These are phyloP conservation scores for Tylopilus sp. DNA, from an alignment of 768 basidiomycete species.

Conservation along the genomic window DNA sequence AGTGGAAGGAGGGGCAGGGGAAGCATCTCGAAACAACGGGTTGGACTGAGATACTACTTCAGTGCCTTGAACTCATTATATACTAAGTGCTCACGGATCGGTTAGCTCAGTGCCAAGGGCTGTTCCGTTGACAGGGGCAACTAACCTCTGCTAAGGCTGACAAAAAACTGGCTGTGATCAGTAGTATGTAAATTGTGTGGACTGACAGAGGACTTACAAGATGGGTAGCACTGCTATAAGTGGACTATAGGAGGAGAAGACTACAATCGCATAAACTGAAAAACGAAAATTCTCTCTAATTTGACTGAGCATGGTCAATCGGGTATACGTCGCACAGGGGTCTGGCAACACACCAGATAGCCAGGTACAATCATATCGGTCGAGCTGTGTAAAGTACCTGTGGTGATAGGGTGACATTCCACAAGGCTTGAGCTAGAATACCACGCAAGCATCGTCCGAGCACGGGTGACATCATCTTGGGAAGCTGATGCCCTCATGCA, in stretches of 20 bases:
- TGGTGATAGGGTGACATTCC: neutral
- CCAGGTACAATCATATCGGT: neutral
- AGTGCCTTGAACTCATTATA: conserved; percentile 2
- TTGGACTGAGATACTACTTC: neutral
- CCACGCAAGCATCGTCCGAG: neutral
- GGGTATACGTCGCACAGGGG: no score
- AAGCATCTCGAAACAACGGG: conserved; percentile 1
- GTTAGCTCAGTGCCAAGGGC: neutral
- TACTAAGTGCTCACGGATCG: neutral
- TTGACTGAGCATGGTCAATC: no score
- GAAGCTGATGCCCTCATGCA: no score
- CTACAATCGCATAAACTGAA: neutral
- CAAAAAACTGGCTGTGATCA: neutral
- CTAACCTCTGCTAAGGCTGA: neutral
- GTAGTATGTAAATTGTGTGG: neutral
- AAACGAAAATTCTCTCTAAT: neutral
- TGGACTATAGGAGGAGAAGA: neutral
- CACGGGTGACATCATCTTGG: neutral
- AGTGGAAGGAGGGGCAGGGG: conserved; percentile 5
- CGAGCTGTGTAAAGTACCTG: neutral
- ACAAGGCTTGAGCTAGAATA: neutral
- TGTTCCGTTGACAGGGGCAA: neutral
- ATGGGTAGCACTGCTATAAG: neutral
- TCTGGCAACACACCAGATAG: neutral
- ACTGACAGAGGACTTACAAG: neutral